These are phyloP conservation scores for Phytophthora syringae DNA, from an alignment of 352 stramenopile species.

Conservation along the genomic window DNA sequence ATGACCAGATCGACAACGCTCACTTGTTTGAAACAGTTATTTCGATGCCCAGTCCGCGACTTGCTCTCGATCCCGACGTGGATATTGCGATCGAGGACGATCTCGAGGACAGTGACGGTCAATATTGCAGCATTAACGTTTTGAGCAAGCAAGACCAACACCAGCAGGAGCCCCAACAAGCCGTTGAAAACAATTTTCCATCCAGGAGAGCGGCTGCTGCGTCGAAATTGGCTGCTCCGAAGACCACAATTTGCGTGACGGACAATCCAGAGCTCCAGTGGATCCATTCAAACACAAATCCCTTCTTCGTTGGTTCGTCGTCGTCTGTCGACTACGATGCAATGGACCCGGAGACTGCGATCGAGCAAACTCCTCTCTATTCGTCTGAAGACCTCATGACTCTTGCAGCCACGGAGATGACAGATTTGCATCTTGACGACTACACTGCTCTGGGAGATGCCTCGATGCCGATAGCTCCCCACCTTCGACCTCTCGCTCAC, in stretches of 20 bases:
- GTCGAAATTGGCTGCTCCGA: constrained; percentile 16
- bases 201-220: constrained; percentile 21
- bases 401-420: constrained; percentile 53
- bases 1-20: constrained; percentile 65
- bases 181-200: constrained; percentile 22
- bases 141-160: constrained; percentile 21
- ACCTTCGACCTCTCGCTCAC: constrained; percentile 18
- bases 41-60: constrained; percentile 37
- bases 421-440: constrained; percentile 74
- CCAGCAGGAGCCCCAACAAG: constrained; percentile 19
- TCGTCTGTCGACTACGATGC: constrained; percentile 41
- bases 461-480: constrained; percentile 14
- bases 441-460: constrained; percentile 45
- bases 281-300: constrained; percentile 62
- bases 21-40: constrained; percentile 62
- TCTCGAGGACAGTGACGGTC: constrained; percentile 27
- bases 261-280: constrained; percentile 51
- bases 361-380: constrained; percentile 73
- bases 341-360: constrained; percentile 75
- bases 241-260: not conserved
- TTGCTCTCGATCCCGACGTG: constrained; percentile 11
- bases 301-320: constrained; percentile 46
- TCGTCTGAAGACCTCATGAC: constrained; percentile 63
- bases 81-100: constrained; percentile 34
- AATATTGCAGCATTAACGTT: constrained; percentile 12